These are phyloP conservation scores for Pelargonium nanum DNA, from an alignment of 345 rosid species.

Conservation along the genomic window DNA sequence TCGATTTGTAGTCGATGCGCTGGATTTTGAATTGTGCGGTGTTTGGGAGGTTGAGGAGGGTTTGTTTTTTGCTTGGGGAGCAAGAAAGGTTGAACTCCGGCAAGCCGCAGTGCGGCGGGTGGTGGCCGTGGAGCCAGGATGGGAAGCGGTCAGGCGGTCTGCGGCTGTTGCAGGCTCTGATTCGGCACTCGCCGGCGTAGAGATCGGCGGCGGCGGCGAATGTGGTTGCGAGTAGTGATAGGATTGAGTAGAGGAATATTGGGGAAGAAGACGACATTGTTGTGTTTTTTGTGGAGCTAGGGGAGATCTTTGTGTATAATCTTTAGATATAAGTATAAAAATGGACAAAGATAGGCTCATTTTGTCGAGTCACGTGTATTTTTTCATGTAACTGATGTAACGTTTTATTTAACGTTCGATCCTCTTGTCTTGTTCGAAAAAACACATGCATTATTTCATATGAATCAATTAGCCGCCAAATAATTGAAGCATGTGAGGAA, in stretches of 20 bases:
- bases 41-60: slow-evolving; percentile 15
- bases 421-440: too few species aligned
- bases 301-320: too few species aligned
- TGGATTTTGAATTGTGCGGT: slow-evolving; percentile 9
- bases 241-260: neutral
- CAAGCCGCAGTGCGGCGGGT: slow-evolving; percentile 13
- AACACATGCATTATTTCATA: too few species aligned
- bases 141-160: slow-evolving; percentile 19
- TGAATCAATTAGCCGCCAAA: too few species aligned
- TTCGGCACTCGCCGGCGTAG: neutral
- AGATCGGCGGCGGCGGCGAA: neutral
- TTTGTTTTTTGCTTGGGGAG: neutral
- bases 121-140: slow-evolving; percentile 12
- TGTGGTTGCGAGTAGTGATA: neutral
- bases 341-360: too few species aligned
- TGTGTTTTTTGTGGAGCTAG: too few species aligned
- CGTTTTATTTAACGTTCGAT: too few species aligned
- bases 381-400: too few species aligned
- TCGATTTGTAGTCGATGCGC: slow-evolving; percentile 11
- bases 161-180: neutral
- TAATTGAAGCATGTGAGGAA: too few species aligned
- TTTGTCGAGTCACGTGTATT: too few species aligned
- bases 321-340: too few species aligned
- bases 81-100: slow-evolving; percentile 20
- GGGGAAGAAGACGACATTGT: neutral